These are phyloP conservation scores for Rhodosporidiobolus odoratus DNA, from an alignment of 768 basidiomycete species.

Conservation along the genomic window DNA sequence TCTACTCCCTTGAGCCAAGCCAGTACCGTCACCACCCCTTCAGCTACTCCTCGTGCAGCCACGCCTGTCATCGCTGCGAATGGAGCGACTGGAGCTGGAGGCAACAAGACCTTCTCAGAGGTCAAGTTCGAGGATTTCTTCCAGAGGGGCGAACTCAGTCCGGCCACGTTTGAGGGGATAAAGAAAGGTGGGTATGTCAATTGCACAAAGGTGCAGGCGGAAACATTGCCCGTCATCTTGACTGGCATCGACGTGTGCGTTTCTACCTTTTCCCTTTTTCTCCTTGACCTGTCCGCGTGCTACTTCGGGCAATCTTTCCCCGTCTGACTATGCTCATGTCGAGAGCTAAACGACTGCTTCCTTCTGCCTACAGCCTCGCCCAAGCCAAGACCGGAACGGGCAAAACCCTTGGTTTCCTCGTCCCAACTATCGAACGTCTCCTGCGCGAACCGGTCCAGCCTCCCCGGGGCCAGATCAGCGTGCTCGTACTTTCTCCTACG, in stretches of 20 bases:
- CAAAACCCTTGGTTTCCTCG: constrained; percentile 51
- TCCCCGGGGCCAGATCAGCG: constrained; percentile 35
- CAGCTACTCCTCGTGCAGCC: constrained; percentile 9
- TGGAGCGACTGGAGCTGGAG: too few species aligned
- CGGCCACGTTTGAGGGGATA: neutral
- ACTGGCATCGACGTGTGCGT: constrained; percentile 27
- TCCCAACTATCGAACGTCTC: constrained; percentile 48
- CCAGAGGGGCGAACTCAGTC: constrained; percentile 8
- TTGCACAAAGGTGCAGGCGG: constrained; percentile 39
- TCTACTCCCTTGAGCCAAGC: neutral
- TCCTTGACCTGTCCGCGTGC: too few species aligned
- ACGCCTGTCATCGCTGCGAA: neutral
- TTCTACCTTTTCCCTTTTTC: neutral
- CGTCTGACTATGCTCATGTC: neutral
- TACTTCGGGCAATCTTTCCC: too few species aligned
- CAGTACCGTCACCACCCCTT: constrained; percentile 22
- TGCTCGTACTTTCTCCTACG: constrained; percentile 53
- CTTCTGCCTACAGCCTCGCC: constrained; percentile 27
- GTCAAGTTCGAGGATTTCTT: constrained; percentile 11
- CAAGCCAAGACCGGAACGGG: constrained; percentile 52
- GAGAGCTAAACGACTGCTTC: neutral
- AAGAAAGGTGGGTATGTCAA: constrained; percentile 10
- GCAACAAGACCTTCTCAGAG: constrained; percentile 12
- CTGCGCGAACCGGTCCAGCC: constrained; percentile 38
- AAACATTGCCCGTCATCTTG: constrained; percentile 36